These are phyloP conservation scores for Astraeus odoratus DNA, from an alignment of 768 basidiomycete genomes.

Conservation along the genomic window DNA sequence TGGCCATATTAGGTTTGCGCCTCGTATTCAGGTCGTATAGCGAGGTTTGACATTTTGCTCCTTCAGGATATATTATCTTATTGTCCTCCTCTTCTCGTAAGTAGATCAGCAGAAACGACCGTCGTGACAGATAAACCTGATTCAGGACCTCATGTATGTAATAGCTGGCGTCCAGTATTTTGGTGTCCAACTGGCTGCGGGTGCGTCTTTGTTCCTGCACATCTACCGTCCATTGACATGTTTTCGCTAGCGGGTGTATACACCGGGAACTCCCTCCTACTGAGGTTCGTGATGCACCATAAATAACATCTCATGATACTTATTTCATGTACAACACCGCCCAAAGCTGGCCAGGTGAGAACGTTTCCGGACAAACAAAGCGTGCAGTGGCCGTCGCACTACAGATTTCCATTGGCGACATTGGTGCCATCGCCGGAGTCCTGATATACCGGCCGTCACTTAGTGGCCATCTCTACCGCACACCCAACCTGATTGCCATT, in stretches of 20 bases:
- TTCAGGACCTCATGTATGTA: no score
- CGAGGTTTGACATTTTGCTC: not conserved
- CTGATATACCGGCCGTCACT: constrained; percentile 50
- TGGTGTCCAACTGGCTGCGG: constrained; percentile 47
- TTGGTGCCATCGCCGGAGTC: constrained; percentile 52
- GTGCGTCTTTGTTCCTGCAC: constrained; percentile 4
- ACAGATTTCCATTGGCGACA: constrained; percentile 59
- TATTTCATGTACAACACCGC: not conserved
- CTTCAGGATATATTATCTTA: constrained; percentile 52
- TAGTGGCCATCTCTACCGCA: constrained; percentile 40
- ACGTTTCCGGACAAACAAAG: constrained; percentile 64
- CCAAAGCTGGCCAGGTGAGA: constrained; percentile 55
- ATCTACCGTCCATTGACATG: not conserved
- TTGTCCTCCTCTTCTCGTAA: constrained; percentile 39
- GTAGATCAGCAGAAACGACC: no score
- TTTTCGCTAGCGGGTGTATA: constrained; percentile 39
- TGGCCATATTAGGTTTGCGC: constrained; percentile 47
- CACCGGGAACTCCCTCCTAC: constrained; percentile 48
- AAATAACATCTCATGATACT: not conserved
- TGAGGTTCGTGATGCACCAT: constrained; percentile 33
- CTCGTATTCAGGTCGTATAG: not conserved
- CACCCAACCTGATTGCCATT: constrained; percentile 51
- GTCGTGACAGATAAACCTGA: no score
- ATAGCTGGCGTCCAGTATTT: constrained; percentile 49
- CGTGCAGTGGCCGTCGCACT: constrained; percentile 54